Conservation (phyloP, 495 filamentous ascomycete species). For the Terfezia boudieri region DNA sequence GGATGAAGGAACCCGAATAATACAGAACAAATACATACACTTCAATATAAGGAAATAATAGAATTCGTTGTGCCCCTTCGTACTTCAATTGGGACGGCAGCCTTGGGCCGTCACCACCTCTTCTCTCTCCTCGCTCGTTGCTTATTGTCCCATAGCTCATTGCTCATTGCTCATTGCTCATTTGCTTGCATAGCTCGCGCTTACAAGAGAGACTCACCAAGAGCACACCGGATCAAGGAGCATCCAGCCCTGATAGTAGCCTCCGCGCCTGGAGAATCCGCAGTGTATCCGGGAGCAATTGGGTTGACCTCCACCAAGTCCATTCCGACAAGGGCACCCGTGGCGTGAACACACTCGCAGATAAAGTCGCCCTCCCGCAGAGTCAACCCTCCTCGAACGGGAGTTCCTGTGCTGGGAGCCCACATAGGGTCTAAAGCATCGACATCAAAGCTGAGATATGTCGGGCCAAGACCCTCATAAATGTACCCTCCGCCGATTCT, state of each 20-base stretch:
- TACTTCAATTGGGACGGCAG: background rate
- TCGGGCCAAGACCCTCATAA: conserved; percentile 53
- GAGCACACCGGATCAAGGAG: conserved; percentile 69
- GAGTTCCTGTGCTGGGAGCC: conserved; percentile 90
- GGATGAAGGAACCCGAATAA: background rate
- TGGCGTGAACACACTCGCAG: conserved; percentile 86
- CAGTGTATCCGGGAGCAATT: conserved; percentile 31
- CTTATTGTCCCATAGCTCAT: too few relatives aligned
- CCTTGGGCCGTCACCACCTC: background rate
- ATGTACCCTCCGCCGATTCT: background rate
- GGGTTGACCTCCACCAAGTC: conserved; percentile 96
- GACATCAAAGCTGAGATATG: conserved; percentile 93
- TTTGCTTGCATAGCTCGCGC: background rate
- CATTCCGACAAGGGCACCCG: conserved; percentile 72
- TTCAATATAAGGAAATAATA: background rate
- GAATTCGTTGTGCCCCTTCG: background rate
- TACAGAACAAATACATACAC: background rate
- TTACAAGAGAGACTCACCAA: conserved; percentile 73
- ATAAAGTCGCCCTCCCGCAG: conserved; percentile 95
- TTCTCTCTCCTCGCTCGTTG: too few relatives aligned
- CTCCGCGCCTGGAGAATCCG: conserved; percentile 38
- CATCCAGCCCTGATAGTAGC: conserved; percentile 84
- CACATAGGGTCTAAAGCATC: conserved; percentile 81
- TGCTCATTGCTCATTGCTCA: too few relatives aligned
- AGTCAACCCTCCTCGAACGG: conserved; percentile 85